Evolutionary conservation across 192 early-diverging fungal species (phyloP).

Genomic region (Rhizoclosmatium globosum): DNA sequence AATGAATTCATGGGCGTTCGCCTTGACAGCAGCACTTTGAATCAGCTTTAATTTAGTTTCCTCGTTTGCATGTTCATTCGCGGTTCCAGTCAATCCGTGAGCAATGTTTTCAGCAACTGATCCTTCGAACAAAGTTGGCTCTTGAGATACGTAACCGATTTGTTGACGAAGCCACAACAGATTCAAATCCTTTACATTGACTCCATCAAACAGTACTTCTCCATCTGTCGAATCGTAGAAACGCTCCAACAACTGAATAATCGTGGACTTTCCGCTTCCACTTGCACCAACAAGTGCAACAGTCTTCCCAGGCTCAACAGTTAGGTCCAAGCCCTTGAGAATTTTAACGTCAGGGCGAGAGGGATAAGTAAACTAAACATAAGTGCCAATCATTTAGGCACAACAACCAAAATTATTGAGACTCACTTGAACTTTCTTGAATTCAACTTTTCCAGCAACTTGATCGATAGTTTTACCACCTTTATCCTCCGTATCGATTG

Average conservation of each 20-base stretch:
- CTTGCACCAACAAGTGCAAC: conserved; percentile 88
- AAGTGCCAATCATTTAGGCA: neutral
- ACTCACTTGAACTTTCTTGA: conserved; percentile 23
- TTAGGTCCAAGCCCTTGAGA: conserved; percentile 60
- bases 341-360: conserved; percentile 67
- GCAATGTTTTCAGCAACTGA: conserved; percentile 80
- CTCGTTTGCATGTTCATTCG: conserved; percentile 72
- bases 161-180: conserved; percentile 81
- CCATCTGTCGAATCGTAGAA: conserved; percentile 54
- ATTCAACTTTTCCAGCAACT: conserved; percentile 51
- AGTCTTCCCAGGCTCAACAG: conserved; percentile 72
- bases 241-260: conserved; percentile 65
- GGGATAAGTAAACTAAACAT: conserved; percentile 67
- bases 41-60: conserved; percentile 60
- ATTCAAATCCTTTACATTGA: conserved; percentile 79
- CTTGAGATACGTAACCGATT: conserved; percentile 91
- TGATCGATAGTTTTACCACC: conserved; percentile 43
- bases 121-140: conserved; percentile 83
- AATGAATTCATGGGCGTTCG: conserved; percentile 87
- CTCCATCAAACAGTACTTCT: conserved; percentile 81
- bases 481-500: conserved; percentile 50
- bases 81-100: conserved; percentile 55
- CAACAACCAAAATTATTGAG: neutral
- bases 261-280: conserved; percentile 78
- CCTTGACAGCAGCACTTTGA: conserved; percentile 59